A percentile compares a stretch with the other conserved stretches of the same genome.
These are phyloP conservation scores for Cyclotella atomus DNA, from an alignment of 108 stramenopile species.

Conservation along the genomic window DNA sequence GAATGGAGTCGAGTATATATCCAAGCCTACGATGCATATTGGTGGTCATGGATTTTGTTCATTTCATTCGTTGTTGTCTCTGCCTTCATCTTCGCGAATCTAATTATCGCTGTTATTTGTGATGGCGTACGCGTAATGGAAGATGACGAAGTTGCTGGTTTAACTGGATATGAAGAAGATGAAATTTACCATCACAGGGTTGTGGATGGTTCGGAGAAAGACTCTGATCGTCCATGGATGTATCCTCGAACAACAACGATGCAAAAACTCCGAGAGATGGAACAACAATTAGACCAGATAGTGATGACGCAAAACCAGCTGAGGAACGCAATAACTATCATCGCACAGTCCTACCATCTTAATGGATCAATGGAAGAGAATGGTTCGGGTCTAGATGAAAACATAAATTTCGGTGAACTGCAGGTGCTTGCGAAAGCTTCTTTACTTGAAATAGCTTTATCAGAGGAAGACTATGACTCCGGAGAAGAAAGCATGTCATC, in stretches of 20 bases:
- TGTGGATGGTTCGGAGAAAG: not conserved
- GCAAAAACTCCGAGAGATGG: conserved; percentile 7
- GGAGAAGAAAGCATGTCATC: too few species aligned
- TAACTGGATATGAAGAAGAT: conserved; percentile 34
- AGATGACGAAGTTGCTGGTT: conserved; percentile 56
- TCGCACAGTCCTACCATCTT: not conserved
- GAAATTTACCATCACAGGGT: not conserved
- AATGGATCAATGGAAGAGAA: not conserved
- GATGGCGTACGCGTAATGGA: conserved; percentile 66
- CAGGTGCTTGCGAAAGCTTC: too few species aligned
- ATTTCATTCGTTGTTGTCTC: conserved; percentile 68
- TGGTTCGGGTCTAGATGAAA: not conserved
- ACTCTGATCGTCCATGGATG: not conserved
- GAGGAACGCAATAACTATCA: conserved; percentile 8
- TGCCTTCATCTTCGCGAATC: conserved; percentile 76
- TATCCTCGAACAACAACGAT: not conserved
- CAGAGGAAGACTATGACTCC: too few species aligned
- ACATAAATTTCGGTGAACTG: too few species aligned
- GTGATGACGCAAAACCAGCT: conserved; percentile 21
- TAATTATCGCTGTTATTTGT: conserved; percentile 85
- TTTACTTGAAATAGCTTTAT: too few species aligned
- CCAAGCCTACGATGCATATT: conserved; percentile 9
- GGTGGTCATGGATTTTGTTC: conserved; percentile 72
- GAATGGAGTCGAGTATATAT: not conserved
- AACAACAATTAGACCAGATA: conserved; percentile 20